phyloP scores from a whole-genome alignment of 345 rosid species.

The Conringia planisiliqua region DNA sequence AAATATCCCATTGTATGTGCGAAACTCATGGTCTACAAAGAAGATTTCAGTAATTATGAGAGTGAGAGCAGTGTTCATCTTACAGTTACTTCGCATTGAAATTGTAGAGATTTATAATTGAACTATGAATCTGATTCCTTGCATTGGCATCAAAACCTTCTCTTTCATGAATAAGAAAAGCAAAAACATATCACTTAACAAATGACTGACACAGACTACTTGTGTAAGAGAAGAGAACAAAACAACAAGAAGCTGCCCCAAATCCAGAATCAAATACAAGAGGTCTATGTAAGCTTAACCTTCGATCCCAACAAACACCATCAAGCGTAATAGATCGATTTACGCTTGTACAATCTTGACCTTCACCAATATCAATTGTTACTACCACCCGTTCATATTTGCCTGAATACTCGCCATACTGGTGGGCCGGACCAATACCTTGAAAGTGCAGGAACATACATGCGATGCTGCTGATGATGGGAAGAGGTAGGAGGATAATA shows the following conservation, averaged over 20 bases:
- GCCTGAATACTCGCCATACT: neutral
- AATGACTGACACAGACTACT: constrained; percentile 5
- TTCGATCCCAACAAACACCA: neutral
- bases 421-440: constrained; percentile 20
- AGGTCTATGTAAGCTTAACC: neutral
- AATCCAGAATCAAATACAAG: constrained; percentile 5
- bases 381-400: constrained; percentile 9
- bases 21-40: too few species aligned
- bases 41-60: too few species aligned
- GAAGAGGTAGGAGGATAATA: neutral
- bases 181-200: neutral
- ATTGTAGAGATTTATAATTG: too few species aligned
- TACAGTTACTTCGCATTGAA: too few species aligned
- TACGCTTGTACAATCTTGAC: neutral
- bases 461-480: neutral
- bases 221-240: neutral
- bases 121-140: neutral
- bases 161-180: neutral
- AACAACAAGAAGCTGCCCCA: neutral
- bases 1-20: neutral
- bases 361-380: neutral
- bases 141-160: neutral
- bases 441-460: constrained; percentile 1
- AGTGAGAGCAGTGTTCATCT: too few species aligned
- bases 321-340: neutral